Conservation (phyloP, 495 filamentous ascomycete genomes). For the Aspergillus affinis region DNA sequence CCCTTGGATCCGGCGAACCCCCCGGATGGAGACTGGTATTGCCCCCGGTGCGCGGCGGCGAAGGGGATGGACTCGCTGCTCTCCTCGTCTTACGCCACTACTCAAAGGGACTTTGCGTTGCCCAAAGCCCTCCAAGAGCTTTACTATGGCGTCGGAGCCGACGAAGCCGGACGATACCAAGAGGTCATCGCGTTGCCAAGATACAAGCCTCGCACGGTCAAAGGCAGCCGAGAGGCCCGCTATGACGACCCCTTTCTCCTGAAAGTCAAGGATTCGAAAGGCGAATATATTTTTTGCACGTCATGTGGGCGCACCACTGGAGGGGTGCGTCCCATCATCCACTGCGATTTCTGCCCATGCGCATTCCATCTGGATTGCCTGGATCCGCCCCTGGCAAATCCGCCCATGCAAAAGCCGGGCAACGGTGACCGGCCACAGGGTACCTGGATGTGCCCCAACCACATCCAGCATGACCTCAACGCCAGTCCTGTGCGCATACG, state of each 20-base stretch:
- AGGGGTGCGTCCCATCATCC: slow-evolving; percentile 63
- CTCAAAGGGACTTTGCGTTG: slow-evolving; percentile 71
- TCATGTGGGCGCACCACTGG: slow-evolving; percentile 61
- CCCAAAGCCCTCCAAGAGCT: slow-evolving; percentile 66
- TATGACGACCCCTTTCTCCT: slow-evolving; percentile 32
- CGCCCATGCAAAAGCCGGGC: slow-evolving; percentile 51
- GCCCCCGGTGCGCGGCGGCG: slow-evolving; percentile 64
- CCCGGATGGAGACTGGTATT: slow-evolving; percentile 79
- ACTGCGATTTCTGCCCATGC: slow-evolving; percentile 77
- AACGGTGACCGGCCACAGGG: slow-evolving; percentile 48
- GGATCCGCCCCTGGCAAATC: slow-evolving; percentile 76
- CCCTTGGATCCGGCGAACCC: slow-evolving; percentile 62
- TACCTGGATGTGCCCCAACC: slow-evolving; percentile 87
- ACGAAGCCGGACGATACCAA: slow-evolving; percentile 75
- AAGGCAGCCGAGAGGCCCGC: slow-evolving; percentile 22
- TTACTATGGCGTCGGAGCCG: slow-evolving; percentile 72
- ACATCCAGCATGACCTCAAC: slow-evolving; percentile 64
- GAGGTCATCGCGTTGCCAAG: slow-evolving; percentile 46
- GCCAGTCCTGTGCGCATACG: slow-evolving; percentile 50
- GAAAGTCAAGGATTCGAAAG: slow-evolving; percentile 20
- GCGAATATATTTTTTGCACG: slow-evolving; percentile 56
- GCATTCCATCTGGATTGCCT: slow-evolving; percentile 92
- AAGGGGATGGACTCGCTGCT: slow-evolving; percentile 61
- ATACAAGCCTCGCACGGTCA: slow-evolving; percentile 26
- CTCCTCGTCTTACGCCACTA: slow-evolving; percentile 57